Conservation (phyloP, 306 rosid genomes). For the Abrus precatorius region DNA sequence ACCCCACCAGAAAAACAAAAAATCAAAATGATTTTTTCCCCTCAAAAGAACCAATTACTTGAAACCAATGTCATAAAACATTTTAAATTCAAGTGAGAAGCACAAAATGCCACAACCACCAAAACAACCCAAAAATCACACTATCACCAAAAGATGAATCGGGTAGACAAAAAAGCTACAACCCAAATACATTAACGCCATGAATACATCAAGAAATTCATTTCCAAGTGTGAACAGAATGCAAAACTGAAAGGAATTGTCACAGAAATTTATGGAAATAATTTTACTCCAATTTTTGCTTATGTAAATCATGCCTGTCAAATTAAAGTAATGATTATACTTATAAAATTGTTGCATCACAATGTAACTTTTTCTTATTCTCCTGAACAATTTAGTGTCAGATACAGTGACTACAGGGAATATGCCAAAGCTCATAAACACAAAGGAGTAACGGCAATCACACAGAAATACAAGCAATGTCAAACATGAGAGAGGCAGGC, state of each 20-base stretch:
- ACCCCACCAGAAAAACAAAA: too few species aligned
- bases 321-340: background rate
- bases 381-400: background rate
- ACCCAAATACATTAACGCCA: too few species aligned
- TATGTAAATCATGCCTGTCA: background rate
- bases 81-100: background rate
- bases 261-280: background rate
- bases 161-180: too few species aligned
- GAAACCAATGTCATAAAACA: too few species aligned
- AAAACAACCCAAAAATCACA: too few species aligned
- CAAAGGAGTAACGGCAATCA: background rate
- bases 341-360: background rate
- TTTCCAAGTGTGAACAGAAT: background rate
- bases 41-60: background rate
- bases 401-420: background rate
- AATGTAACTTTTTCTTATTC: background rate
- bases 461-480: background rate
- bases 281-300: background rate
- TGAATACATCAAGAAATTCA: background rate
- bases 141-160: too few species aligned
- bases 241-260: background rate
- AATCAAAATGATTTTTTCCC: too few species aligned
- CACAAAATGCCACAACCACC: background rate
- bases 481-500: background rate
- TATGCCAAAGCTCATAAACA: background rate